A percentile compares a stretch with the other conserved stretches of the same genome.
Conservation (phyloP, 23 red algal genomes). For the Cyanidiococcus yangmingshanensis region DNA sequence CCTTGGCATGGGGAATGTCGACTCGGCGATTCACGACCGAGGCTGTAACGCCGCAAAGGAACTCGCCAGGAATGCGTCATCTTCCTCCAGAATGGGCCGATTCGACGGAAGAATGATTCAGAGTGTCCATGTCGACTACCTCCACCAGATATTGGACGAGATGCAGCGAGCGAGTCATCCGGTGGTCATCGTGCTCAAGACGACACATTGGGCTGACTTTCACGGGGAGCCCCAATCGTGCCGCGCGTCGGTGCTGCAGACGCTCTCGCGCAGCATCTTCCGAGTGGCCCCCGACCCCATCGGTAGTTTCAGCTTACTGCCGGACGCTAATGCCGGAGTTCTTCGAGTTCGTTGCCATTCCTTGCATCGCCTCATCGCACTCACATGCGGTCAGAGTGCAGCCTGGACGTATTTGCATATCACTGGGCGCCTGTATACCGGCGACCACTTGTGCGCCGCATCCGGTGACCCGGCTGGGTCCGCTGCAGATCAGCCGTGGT, state of each 20-base stretch:
- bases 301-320: neutral
- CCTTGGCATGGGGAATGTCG: neutral
- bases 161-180: neutral
- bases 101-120: too few species aligned
- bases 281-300: neutral
- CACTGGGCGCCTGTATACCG: neutral
- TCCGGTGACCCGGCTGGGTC: neutral
- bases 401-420: neutral
- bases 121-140: neutral
- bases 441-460: neutral
- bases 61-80: neutral
- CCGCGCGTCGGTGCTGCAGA: neutral
- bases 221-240: neutral
- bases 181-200: constrained; percentile 15
- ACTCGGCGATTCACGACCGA: neutral
- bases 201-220: neutral
- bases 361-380: neutral
- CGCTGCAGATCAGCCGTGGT: neutral
- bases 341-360: neutral
- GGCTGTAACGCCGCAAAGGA: neutral
- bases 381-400: neutral
- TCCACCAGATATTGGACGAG: neutral
- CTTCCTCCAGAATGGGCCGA: neutral
- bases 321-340: neutral
- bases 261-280: neutral